Evolutionary conservation across 306 rosid genomes (phyloP).

Genomic region (Morella rubra): DNA sequence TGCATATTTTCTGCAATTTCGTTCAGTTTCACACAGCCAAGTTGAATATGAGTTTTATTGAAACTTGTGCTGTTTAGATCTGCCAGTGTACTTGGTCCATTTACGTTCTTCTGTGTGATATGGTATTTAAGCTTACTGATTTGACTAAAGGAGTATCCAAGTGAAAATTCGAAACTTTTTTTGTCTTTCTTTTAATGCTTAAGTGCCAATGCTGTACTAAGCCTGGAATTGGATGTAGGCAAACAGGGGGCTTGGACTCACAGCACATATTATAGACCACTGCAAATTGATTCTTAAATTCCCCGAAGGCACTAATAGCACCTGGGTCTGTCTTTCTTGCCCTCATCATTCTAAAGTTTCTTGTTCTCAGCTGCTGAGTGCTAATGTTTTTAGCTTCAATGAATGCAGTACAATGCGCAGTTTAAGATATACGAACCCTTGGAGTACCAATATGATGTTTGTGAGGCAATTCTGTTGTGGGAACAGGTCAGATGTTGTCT

Average conservation of each 20-base stretch:
- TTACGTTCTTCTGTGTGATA: neutral
- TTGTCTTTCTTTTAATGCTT: slow-evolving; percentile 3
- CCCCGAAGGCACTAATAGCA: slow-evolving; percentile 91
- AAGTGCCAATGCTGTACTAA: slow-evolving; percentile 15
- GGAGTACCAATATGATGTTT: slow-evolving; percentile 72
- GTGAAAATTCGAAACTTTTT: neutral
- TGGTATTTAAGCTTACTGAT: neutral
- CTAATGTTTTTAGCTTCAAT: slow-evolving; percentile 25
- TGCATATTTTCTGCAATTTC: neutral
- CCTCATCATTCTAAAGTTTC: slow-evolving; percentile 10
- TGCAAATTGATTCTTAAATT: slow-evolving; percentile 79
- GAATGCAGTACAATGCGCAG: slow-evolving; percentile 79
- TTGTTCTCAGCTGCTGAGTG: slow-evolving; percentile 12
- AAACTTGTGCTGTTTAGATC: neutral
- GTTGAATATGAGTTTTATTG: neutral
- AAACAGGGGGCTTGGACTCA: slow-evolving; percentile 94
- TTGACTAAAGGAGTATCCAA: neutral
- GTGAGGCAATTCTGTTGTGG: slow-evolving; percentile 87
- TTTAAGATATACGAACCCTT: slow-evolving; percentile 83
- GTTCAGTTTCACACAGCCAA: neutral
- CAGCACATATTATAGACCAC: slow-evolving; percentile 75
- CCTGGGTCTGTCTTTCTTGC: slow-evolving; percentile 67
- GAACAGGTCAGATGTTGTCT: slow-evolving; percentile 72
- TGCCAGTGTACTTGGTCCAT: neutral
- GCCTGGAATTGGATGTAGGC: slow-evolving; percentile 53